Evolutionary conservation across 495 filamentous ascomycete species (phyloP).

Genomic region (Neurospora sp.): DNA sequence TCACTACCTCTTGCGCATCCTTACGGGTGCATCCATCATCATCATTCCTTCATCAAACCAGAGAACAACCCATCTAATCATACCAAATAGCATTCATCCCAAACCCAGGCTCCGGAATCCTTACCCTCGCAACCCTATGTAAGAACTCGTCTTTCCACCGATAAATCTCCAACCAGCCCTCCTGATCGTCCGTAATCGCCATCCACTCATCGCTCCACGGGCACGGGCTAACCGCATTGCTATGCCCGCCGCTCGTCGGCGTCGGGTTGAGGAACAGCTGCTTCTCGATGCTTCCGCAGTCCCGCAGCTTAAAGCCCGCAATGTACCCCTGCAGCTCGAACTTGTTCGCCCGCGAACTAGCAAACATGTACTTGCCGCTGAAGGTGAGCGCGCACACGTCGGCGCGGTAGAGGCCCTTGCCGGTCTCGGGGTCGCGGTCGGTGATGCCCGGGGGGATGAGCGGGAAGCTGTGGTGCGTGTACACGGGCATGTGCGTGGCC

Average conservation of each 20-base stretch:
- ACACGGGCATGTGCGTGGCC: slow-evolving; percentile 66
- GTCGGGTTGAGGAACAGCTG: slow-evolving; percentile 75
- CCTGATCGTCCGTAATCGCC: slow-evolving; percentile 74
- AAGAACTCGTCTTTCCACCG: slow-evolving; percentile 71
- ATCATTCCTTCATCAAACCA: neutral
- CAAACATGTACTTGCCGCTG: slow-evolving; percentile 63
- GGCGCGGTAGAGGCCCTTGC: slow-evolving; percentile 54
- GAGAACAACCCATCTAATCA: slow-evolving; percentile 38
- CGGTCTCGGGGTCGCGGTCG: slow-evolving; percentile 29
- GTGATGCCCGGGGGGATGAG: slow-evolving; percentile 61
- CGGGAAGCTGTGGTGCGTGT: slow-evolving; percentile 65
- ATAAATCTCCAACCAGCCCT: slow-evolving; percentile 79
- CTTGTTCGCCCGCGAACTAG: slow-evolving; percentile 64
- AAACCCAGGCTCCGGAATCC: slow-evolving; percentile 72
- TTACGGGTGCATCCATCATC: neutral
- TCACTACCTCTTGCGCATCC: neutral
- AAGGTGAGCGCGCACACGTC: slow-evolving; percentile 64
- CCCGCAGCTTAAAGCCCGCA: slow-evolving; percentile 62
- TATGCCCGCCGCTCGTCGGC: slow-evolving; percentile 75
- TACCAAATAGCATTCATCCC: slow-evolving; percentile 91
- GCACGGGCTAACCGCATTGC: slow-evolving; percentile 70
- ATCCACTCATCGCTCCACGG: slow-evolving; percentile 78
- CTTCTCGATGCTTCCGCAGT: slow-evolving; percentile 57
- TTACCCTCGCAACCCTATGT: slow-evolving; percentile 59
- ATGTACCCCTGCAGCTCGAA: slow-evolving; percentile 72